Evolutionary conservation across 1,284 basidiomycete species (phyloP), one percentile per base, ranked within the genome.

Genomic region (Marasmius oreades): DNA sequence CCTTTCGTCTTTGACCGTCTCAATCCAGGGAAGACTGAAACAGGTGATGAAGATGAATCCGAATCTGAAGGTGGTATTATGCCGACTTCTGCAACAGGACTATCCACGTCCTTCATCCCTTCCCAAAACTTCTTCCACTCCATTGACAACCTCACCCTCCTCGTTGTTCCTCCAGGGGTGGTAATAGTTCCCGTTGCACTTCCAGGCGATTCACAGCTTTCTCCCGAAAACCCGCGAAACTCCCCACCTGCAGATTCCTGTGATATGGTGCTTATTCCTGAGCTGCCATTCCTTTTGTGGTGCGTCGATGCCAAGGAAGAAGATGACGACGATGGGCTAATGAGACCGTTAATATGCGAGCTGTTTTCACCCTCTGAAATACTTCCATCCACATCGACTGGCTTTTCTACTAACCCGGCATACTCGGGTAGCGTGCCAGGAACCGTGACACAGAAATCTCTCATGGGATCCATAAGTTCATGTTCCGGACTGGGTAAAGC

Each of bases 401-500:
- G 1, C 36, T 53, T 33, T 18, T 39, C 48, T 31, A 48, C 45
- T 2, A 36, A 20, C 20, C 53, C 51, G 18, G 7, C 47, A 36
- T 51, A 43, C 16, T 55, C 48, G 23, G 78, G 73, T 65, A 86
- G 80, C 3, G 79, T 78, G n/a, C 85, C 82, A 2, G 86, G 87
- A 44, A 90, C 79, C 3, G 81, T 75, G n/a, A 88, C 77, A 16
- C 77, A 82, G 4, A 85, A 77, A 7, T 84, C 80, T 18, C 88
- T 82, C 83, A 94, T 85, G 0, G 92, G 92, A 68, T 94, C 92
- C 6, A 86, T 85, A 28, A 95, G 78, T 66, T 95, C 92, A 63
- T 90, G 85, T 67, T 95, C 93, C 0, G 93, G 93, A 31, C 88
- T 92, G 2, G 93, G 93, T 1, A 94, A 76, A 0, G 88, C 85